Conservation (phyloP, 805 yeast genomes). For the Pichia manshurica region DNA sequence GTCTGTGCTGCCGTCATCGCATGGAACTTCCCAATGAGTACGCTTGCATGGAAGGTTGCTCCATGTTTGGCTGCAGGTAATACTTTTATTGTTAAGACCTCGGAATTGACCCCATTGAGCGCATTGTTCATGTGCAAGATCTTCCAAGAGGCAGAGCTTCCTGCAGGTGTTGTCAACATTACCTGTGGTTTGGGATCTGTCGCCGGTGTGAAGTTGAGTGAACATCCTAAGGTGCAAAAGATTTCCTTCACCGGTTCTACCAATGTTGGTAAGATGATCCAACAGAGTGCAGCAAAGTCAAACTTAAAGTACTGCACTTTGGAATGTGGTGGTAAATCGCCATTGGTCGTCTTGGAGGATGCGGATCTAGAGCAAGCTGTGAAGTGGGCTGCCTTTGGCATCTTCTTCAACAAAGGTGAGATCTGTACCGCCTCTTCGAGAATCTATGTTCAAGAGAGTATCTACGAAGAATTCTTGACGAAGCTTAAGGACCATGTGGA, state of each 20-base stretch:
- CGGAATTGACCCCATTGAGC: conserved; percentile 61
- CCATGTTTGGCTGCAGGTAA: conserved; percentile 67
- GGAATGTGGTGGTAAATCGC: conserved; percentile 96
- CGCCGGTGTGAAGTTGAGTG: conserved; percentile 54
- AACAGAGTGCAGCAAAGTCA: conserved; percentile 78
- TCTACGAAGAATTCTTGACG: conserved; percentile 70
- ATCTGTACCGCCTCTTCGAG: conserved; percentile 95
- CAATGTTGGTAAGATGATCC: conserved; percentile 69
- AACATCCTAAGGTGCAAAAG: conserved; percentile 54
- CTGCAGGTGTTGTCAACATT: conserved; percentile 59
- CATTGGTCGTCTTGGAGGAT: conserved; percentile 82
- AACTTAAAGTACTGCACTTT: conserved; percentile 86
- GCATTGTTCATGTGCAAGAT: conserved; percentile 53
- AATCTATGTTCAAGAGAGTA: conserved; percentile 76
- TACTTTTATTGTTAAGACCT: conserved; percentile 56
- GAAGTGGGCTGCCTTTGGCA: conserved; percentile 70
- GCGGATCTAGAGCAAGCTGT: conserved; percentile 75
- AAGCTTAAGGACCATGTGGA: conserved; percentile 52
- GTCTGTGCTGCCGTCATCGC: conserved; percentile 69
- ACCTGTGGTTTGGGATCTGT: conserved; percentile 57
- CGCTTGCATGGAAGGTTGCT: conserved; percentile 64
- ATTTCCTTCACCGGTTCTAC: conserved; percentile 69
- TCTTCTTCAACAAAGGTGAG: conserved; percentile 92
- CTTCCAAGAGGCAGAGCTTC: conserved; percentile 53
- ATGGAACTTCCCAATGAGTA: conserved; percentile 68